Percentiles rank a stretch among this genome's conserved stretches.
phyloP scores from a whole-genome alignment of 495 filamentous ascomycete genomes.

The Pseudomonodictys pantanalensis region DNA sequence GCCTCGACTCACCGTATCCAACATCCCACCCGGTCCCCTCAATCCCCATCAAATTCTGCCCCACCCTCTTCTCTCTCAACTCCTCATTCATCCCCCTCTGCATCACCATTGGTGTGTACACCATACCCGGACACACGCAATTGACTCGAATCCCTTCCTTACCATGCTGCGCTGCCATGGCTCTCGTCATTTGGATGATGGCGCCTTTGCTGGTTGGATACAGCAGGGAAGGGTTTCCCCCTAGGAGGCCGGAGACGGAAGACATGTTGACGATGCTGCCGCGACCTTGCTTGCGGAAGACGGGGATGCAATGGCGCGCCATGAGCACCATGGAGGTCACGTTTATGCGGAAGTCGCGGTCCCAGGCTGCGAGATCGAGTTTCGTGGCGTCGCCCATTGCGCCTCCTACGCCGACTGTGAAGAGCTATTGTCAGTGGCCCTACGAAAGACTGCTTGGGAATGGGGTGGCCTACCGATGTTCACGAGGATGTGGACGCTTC shows the following conservation, averaged over 20 bases:
- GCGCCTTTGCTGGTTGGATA: conserved; percentile 47
- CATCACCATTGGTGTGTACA: conserved; percentile 39
- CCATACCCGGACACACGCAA: conserved; percentile 48
- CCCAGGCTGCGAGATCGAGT: conserved; percentile 20
- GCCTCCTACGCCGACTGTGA: conserved; percentile 24
- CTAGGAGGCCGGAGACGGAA: not conserved
- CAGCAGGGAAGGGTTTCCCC: not conserved
- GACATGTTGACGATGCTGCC: conserved; percentile 9
- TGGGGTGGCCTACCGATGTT: conserved; percentile 28
- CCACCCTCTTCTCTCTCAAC: not conserved
- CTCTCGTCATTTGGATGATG: conserved; percentile 37
- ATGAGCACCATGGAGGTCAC: conserved; percentile 1
- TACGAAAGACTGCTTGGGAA: not conserved
- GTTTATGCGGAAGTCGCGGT: conserved; percentile 13
- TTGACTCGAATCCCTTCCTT: conserved; percentile 49
- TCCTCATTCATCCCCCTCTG: conserved; percentile 3
- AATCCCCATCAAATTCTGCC: conserved; percentile 3
- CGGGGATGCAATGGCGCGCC: not conserved
- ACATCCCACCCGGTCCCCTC: conserved; percentile 8
- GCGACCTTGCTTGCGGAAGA: not conserved
- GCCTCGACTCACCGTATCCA: not conserved
- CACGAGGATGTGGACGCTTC: conserved; percentile 33
- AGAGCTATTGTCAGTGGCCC: not conserved
- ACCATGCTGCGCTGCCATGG: conserved; percentile 45
- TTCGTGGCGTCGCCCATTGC: conserved; percentile 28